These are phyloP conservation scores for Thielaviopsis populi DNA, from an alignment of 2,329 filamentous ascomycete species.

Conservation along the genomic window DNA sequence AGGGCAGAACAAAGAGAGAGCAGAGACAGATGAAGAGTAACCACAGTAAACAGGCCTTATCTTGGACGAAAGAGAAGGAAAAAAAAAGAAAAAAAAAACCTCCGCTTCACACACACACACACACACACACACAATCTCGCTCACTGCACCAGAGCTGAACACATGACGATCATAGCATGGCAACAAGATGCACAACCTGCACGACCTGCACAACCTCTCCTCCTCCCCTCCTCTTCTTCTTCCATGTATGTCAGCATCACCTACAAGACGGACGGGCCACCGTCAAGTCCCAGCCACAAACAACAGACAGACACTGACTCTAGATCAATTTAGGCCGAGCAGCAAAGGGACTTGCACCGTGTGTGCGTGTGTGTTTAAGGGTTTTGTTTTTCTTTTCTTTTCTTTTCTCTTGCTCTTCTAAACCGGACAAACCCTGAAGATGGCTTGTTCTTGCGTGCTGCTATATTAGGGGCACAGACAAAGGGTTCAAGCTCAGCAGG, in stretches of 20 bases:
- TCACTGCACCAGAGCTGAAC: not conserved
- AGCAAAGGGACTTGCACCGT: not conserved
- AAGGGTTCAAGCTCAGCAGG: slow-evolving; percentile 1
- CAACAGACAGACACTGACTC: not conserved
- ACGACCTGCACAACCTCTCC: not conserved
- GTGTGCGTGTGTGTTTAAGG: not conserved
- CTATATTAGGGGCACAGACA: slow-evolving; percentile 6
- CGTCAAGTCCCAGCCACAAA: not conserved
- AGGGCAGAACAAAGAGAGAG: too few species aligned
- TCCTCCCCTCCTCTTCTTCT: not conserved
- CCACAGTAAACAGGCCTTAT: not conserved
- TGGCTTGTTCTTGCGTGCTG: not conserved
- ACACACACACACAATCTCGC: not conserved
- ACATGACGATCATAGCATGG: not conserved
- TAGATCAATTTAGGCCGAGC: not conserved
- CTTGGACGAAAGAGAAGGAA: not conserved
- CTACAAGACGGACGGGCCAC: not conserved
- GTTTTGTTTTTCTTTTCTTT: not conserved
- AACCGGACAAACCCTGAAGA: not conserved
- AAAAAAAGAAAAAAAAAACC: not conserved
- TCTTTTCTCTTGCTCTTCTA: not conserved
- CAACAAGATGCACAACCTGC: not conserved
- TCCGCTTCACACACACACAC: not conserved
- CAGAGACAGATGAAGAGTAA: not conserved
- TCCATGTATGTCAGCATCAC: not conserved